A percentile compares a stretch with the other conserved stretches of the same genome.
phyloP scores from a whole-genome alignment of 805 yeast genomes.

The Candida ovalis region DNA sequence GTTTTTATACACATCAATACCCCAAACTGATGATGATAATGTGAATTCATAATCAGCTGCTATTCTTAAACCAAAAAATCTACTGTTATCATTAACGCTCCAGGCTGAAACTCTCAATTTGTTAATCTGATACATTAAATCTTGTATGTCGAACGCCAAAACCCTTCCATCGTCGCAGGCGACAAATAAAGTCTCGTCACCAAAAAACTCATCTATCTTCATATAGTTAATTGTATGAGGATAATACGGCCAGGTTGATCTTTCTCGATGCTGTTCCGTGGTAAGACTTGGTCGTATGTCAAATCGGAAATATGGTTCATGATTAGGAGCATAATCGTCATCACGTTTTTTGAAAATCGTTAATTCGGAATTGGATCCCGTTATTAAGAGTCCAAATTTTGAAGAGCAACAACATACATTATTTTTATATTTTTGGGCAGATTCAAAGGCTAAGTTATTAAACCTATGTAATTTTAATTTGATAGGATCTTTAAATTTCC shows the following conservation, averaged over 20 bases:
- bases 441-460: conserved; percentile 20
- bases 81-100: not conserved
- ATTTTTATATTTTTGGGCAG: conserved; percentile 38
- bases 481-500: conserved; percentile 34
- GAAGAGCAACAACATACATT: conserved; percentile 31
- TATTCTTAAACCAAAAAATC: conserved; percentile 7
- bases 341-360: conserved; percentile 25
- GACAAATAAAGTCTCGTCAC: conserved; percentile 40
- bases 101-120: not conserved
- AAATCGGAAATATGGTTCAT: conserved; percentile 28
- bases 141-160: conserved; percentile 33
- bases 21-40: conserved; percentile 56
- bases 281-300: conserved; percentile 42
- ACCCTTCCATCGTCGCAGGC: conserved; percentile 57
- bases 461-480: conserved; percentile 14
- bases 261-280: conserved; percentile 34
- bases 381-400: conserved; percentile 20
- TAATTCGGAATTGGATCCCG: conserved; percentile 35
- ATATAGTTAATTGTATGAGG: conserved; percentile 58
- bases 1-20: conserved; percentile 43
- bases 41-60: conserved; percentile 29
- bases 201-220: conserved; percentile 35
- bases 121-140: conserved; percentile 20
- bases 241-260: conserved; percentile 44
- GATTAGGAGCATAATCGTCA: conserved; percentile 28